Evolutionary conservation across 768 basidiomycete genomes (phyloP).

Genomic region (Tylopilus plumbeoviolaceoides): DNA sequence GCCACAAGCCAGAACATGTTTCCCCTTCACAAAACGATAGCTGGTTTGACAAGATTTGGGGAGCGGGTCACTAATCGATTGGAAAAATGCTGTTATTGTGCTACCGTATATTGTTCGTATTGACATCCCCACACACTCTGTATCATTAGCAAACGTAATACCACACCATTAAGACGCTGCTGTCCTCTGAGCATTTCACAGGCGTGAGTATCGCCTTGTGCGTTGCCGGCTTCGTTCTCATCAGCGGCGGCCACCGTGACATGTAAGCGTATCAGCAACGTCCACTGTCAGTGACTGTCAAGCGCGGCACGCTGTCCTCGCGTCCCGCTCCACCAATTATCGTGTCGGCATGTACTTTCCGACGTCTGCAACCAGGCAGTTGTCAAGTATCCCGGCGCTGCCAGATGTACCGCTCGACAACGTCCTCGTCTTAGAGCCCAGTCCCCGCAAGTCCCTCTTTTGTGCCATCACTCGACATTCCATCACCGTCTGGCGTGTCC

Average conservation of each 20-base stretch:
- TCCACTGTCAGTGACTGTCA: not conserved
- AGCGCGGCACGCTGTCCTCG: not conserved
- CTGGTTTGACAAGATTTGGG: slow-evolving; percentile 29
- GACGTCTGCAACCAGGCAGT: slow-evolving; percentile 69
- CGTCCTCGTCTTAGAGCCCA: slow-evolving; percentile 56
- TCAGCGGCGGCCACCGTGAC: not conserved
- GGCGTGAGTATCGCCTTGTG: slow-evolving; percentile 1
- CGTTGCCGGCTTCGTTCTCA: slow-evolving; percentile 5
- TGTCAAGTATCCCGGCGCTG: slow-evolving; percentile 66
- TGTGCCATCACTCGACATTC: slow-evolving; percentile 67
- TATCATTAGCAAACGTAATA: slow-evolving; percentile 32
- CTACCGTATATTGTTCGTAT: slow-evolving; percentile 18
- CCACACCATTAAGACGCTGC: not conserved
- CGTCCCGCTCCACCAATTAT: not conserved
- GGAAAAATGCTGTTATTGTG: slow-evolving; percentile 5
- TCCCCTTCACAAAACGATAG: slow-evolving; percentile 12
- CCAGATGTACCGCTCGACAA: slow-evolving; percentile 57
- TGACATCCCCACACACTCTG: slow-evolving; percentile 17
- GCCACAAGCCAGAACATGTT: slow-evolving; percentile 17
- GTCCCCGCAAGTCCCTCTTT: slow-evolving; percentile 74
- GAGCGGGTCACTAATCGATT: slow-evolving; percentile 12
- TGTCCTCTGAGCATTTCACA: not conserved
- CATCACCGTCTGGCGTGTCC: slow-evolving; percentile 78
- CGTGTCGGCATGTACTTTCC: slow-evolving; percentile 71
- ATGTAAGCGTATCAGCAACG: not conserved